Percentiles rank a stretch among this genome's conserved stretches.
Conservation (phyloP, 495 filamentous ascomycete genomes). For the Neurospora hispaniola region DNA sequence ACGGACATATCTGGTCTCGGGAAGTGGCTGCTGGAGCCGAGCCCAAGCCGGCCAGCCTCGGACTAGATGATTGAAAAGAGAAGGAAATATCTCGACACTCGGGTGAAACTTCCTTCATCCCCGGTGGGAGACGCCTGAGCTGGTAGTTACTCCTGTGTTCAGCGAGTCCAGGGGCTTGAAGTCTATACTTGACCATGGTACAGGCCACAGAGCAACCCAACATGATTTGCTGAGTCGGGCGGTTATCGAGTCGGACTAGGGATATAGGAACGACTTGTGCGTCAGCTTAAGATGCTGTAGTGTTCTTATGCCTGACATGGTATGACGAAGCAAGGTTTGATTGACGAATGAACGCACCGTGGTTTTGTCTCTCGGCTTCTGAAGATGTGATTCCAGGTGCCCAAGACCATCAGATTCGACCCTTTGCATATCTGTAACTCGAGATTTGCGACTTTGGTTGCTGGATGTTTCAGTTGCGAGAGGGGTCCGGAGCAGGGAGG, state of each 20-base stretch:
- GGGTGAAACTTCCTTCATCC: background rate
- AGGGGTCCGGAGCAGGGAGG: background rate
- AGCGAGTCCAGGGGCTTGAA: background rate
- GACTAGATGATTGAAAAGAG: background rate
- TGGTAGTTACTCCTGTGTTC: background rate
- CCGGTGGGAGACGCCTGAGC: background rate
- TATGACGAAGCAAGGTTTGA: background rate
- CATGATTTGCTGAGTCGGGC: background rate
- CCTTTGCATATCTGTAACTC: background rate
- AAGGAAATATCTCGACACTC: background rate
- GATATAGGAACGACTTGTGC: background rate
- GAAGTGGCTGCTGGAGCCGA: background rate
- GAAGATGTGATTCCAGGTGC: background rate
- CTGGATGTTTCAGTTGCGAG: background rate
- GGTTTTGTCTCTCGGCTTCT: background rate
- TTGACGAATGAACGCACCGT: background rate
- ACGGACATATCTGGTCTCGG: background rate
- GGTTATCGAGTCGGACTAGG: background rate
- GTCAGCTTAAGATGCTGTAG: background rate
- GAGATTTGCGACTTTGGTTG: background rate
- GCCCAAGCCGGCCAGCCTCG: background rate
- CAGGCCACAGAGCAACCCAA: background rate
- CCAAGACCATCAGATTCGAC: background rate
- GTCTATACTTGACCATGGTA: background rate
- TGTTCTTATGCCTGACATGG: background rate